Percentiles rank a stretch among this genome's conserved stretches.
Evolutionary conservation across 2,329 filamentous ascomycete species (phyloP).

Genomic region (Knoxdaviesia capensis): DNA sequence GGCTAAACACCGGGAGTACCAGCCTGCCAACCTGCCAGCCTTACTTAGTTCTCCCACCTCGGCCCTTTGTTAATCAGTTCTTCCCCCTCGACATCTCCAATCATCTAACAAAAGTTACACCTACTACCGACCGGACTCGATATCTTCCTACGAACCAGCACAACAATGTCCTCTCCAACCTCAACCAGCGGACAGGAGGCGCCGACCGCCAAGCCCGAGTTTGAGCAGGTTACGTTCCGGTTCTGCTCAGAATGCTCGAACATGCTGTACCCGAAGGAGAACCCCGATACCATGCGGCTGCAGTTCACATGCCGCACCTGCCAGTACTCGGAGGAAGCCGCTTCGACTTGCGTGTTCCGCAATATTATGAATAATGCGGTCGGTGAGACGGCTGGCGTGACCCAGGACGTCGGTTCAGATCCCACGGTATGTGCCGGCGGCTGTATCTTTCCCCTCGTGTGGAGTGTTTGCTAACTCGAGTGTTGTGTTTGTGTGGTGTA

Average conservation of each 20-base stretch:
- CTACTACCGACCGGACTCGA: too few relatives aligned
- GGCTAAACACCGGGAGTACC: too few relatives aligned
- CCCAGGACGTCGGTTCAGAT: conserved; percentile 90
- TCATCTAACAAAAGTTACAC: too few relatives aligned
- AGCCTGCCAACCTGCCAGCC: too few relatives aligned
- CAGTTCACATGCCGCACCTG: conserved; percentile 95
- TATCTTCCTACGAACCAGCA: too few relatives aligned
- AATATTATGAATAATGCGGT: conserved; percentile 82
- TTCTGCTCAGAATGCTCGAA: conserved; percentile 99
- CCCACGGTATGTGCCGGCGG: conserved; percentile 72
- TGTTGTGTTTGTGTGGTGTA: conserved; percentile 25
- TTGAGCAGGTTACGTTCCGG: conserved; percentile 18
- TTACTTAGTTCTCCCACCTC: too few relatives aligned
- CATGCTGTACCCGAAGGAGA: conserved; percentile 94
- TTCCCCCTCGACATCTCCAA: too few relatives aligned
- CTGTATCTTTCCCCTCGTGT: conserved; percentile 23
- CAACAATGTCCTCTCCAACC: too few relatives aligned
- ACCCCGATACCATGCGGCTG: conserved; percentile 62
- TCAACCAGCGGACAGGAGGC: too few relatives aligned
- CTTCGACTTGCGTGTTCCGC: conserved; percentile 83
- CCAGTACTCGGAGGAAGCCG: conserved; percentile 71
- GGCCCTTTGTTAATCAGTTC: too few relatives aligned
- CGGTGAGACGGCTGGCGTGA: conserved; percentile 90
- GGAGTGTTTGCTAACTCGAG: conserved; percentile 26
- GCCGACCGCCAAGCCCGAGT: too few relatives aligned